phyloP scores from a whole-genome alignment of 441 rosid species.

The Adansonia rubrostipa region DNA sequence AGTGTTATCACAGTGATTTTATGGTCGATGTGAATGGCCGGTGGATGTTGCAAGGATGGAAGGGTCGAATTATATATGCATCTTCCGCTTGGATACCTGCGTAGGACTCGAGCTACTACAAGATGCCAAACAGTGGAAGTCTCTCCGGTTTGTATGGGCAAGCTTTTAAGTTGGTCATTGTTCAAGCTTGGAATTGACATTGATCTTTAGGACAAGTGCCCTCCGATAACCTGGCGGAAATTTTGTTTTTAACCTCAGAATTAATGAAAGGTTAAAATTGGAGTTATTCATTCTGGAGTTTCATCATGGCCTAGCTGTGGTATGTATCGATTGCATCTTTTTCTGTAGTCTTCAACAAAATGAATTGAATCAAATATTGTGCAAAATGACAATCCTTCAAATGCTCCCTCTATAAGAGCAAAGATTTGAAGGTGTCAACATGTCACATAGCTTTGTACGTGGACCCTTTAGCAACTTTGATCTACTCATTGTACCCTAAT shows the following conservation, averaged over 20 bases:
- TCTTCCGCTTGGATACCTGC: conserved; percentile 72
- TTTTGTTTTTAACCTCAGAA: neutral
- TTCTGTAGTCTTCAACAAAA: neutral
- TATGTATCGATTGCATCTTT: neutral
- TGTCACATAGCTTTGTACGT: neutral
- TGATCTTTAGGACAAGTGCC: neutral
- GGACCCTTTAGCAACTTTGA: neutral
- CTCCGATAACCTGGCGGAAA: neutral
- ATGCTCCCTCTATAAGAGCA: neutral
- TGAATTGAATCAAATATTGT: neutral
- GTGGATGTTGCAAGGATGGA: conserved; percentile 98
- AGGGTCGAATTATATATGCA: conserved; percentile 80
- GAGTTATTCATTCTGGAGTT: neutral
- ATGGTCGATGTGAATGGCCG: conserved; percentile 64
- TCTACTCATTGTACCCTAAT: neutral
- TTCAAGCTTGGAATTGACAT: neutral
- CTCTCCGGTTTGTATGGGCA: neutral
- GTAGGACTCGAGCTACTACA: conserved; percentile 22
- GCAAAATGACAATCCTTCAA: neutral
- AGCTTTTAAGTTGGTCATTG: neutral
- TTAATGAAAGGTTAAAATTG: neutral
- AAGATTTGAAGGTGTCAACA: neutral
- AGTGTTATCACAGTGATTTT: conserved; percentile 48
- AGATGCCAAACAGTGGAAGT: neutral
- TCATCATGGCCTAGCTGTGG: neutral